phyloP scores from a whole-genome alignment of 2,329 filamentous ascomycete genomes.

The Aspergillus sp. region DNA sequence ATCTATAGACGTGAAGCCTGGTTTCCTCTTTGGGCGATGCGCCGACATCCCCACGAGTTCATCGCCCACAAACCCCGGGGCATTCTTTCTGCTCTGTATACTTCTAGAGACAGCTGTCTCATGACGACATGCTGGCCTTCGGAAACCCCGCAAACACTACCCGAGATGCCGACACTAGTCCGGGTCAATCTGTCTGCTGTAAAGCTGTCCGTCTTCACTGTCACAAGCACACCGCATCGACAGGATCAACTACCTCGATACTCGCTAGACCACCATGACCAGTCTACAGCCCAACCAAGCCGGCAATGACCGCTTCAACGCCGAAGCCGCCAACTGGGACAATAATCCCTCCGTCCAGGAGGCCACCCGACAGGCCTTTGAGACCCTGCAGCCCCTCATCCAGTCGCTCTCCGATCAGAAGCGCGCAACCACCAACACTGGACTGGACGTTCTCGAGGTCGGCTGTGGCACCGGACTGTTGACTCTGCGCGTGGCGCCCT shows the following conservation, averaged over 20 bases:
- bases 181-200: neutral
- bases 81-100: no score
- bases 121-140: neutral
- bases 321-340: constrained; percentile 56
- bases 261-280: neutral
- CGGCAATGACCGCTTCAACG: constrained; percentile 51
- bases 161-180: neutral
- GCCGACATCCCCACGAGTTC: no score
- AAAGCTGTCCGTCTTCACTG: neutral
- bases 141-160: neutral
- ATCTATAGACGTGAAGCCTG: neutral
- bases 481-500: constrained; percentile 50
- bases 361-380: constrained; percentile 44
- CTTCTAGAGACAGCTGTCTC: no score
- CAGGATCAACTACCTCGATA: neutral
- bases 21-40: no score
- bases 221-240: neutral
- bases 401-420: constrained; percentile 18
- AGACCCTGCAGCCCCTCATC: constrained; percentile 42
- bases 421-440: neutral
- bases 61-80: no score
- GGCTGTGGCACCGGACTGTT: constrained; percentile 59
- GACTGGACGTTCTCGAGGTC: constrained; percentile 53
- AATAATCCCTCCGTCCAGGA: constrained; percentile 51
- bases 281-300: constrained; percentile 1